These are phyloP conservation scores for Glaciozyma antarctica DNA, from an alignment of 768 basidiomycete genomes.

Conservation along the genomic window DNA sequence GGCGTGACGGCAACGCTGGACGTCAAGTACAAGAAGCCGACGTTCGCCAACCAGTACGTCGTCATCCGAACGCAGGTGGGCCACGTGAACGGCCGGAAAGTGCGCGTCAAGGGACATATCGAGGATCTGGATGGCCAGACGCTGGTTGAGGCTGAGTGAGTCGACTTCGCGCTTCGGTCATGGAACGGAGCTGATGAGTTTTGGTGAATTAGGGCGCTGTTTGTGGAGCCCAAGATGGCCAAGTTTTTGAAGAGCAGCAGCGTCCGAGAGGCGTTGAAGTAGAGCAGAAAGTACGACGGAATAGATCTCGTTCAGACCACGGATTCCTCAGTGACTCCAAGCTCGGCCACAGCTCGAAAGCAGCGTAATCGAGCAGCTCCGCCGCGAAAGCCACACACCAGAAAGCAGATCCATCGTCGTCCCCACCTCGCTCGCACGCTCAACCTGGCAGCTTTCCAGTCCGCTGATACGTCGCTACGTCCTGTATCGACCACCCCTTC, in stretches of 20 bases:
- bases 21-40: slow-evolving; percentile 71
- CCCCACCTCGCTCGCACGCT: background rate
- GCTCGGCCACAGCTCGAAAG: too few species aligned
- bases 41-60: slow-evolving; percentile 54
- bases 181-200: background rate
- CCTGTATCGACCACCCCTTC: slow-evolving; percentile 11
- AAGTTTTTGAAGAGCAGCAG: slow-evolving; percentile 51
- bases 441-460: slow-evolving; percentile 11
- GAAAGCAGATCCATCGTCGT: too few species aligned
- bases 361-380: too few species aligned
- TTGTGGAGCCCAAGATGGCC: slow-evolving; percentile 83
- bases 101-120: slow-evolving; percentile 56
- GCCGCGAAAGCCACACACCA: too few species aligned
- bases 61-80: slow-evolving; percentile 62
- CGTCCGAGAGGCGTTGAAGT: slow-evolving; percentile 35
- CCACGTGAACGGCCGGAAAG: slow-evolving; percentile 69
- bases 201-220: slow-evolving; percentile 53
- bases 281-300: background rate
- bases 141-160: slow-evolving; percentile 72
- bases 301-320: too few species aligned
- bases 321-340: too few species aligned
- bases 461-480: slow-evolving; percentile 14
- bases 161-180: slow-evolving; percentile 25
- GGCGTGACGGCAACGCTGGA: slow-evolving; percentile 83
- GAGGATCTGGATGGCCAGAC: slow-evolving; percentile 73